Base-by-base conservation (phyloP, 2,329 filamentous ascomycete genomes). In the Dothidotthia symphoricarpi region DNA sequence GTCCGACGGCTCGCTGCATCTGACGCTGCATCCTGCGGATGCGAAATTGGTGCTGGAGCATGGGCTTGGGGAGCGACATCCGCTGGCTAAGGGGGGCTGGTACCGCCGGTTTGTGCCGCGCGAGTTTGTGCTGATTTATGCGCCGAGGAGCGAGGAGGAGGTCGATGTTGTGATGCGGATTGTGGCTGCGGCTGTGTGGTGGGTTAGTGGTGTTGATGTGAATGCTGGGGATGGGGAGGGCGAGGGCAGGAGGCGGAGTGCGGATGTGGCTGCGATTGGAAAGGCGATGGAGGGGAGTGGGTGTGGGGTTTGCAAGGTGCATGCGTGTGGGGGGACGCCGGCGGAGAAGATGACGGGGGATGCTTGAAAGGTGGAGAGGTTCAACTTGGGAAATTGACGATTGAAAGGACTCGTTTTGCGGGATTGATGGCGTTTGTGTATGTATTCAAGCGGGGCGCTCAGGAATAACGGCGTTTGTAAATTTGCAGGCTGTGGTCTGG, bases 81-180 rank as follows among this genome's bases (percentile, higher is more conserved):
- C 77, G 4, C 52, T 89, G 37, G 82, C 86, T 6, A 78, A 80
- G 55, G 82, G 80, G 36, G 79, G 80, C 28, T 82, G 79, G 72
- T 76, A 83, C 47, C 73, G 74, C 45, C 76, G 80, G 57, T 85
- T 85, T 34, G 81, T 93, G 38, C 86, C 87, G 0, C 69, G 75
- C 3, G 83, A 85, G 28, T 94, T 94, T 64, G 73, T 88, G 40
- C 82, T 94, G 80, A 74, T 94, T 4, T 95, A 95, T 68, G 86
- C 88, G 13, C 88, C 88, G 2, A 71, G 85, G 55, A 75, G 82
- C 47, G 75, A 81, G 41, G 73, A 76, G 16, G 87, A 95, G 61
- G 65, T 93, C 16, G 74, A 78, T 35, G 74, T 81, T 34, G 76
- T 90, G 3, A 76, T 80, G 61, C 71, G 73, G 49, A 85, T 94